Evolutionary conservation across 2,329 filamentous ascomycete species (phyloP), one percentile per base, ranked within the genome.

Genomic region (Lasiodiplodia theobromae): DNA sequence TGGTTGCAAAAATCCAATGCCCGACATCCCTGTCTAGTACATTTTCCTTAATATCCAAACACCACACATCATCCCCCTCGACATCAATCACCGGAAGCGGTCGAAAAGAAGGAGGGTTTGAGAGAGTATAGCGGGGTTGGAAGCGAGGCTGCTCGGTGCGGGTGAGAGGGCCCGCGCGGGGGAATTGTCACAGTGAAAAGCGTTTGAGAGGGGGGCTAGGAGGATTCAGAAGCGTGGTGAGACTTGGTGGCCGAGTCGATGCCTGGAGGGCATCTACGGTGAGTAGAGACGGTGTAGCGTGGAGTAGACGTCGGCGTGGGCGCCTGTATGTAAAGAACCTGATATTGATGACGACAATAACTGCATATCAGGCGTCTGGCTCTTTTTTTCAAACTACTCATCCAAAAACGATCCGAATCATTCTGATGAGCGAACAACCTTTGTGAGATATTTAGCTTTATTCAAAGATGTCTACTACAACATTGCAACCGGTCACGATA

Each of bases 311-410:
- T n/a, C 8, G 25, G 44, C 7, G 14, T 8, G 60, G 60, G 60
- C 60, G 60, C 60, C 60, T 64, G 60, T 64, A 64, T 64, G 47
- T 64, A 64, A 52, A 64, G 47, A 31, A 38, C 60, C 28, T 38
- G 47, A 64, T 64, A 64, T 40, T 64, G 60, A 64, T 64, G 60
- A 64, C 31, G 60, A 64, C 60, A 64, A 64, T 64, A 38, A 47
- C 60, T 53, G 47, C 60, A 64, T 64, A 38, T 52, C 60, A 52
- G 60, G 60, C 60, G 60, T 64, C 47, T 64, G 25, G 47, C 21
- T 25, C n/a, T 64, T 64, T 64, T 52, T 53, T 64, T 25, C 28
- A 28, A 52, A 34, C 12, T 23, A 18, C 34, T 38, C 28, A 4
- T 49, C n/a, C 40, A 52, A 31, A 38, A 21, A 64, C 52, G 60